Conservation (phyloP, 495 filamentous ascomycete species). For the Tuber magnatum region DNA sequence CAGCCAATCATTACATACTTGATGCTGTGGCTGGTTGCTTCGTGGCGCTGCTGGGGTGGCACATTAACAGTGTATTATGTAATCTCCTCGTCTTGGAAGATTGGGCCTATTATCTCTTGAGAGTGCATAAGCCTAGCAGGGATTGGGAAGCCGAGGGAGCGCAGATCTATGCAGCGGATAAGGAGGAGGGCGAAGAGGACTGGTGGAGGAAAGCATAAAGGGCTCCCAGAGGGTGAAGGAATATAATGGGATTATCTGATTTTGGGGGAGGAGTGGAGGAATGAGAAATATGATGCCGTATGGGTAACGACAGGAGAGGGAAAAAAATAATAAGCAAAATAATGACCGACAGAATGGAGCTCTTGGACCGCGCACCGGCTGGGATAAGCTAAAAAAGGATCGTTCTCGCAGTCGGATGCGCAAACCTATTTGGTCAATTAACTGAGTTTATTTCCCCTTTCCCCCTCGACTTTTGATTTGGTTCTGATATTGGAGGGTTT, state of each 20-base stretch:
- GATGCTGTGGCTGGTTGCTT: slow-evolving; percentile 53
- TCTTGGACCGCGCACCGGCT: background rate
- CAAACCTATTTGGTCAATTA: background rate
- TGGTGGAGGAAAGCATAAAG: slow-evolving; percentile 36
- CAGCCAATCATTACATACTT: slow-evolving; percentile 61
- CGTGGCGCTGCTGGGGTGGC: slow-evolving; percentile 48
- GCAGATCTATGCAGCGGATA: slow-evolving; percentile 15
- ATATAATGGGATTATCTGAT: slow-evolving; percentile 4
- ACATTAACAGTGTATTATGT: slow-evolving; percentile 51
- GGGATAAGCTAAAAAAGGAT: background rate
- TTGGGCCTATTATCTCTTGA: slow-evolving; percentile 49
- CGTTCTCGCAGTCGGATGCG: background rate
- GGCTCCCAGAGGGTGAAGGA: slow-evolving; percentile 9
- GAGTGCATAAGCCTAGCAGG: slow-evolving; percentile 51
- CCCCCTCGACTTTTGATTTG: background rate
- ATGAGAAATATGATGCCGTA: slow-evolving; percentile 4
- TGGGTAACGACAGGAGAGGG: background rate
- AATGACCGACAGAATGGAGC: background rate
- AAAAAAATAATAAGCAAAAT: background rate
- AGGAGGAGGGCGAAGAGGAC: slow-evolving; percentile 23
- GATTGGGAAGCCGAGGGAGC: slow-evolving; percentile 30
- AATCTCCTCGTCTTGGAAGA: slow-evolving; percentile 55
- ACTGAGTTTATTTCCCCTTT: background rate
- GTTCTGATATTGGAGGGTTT: background rate
- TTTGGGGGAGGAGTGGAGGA: background rate